Evolutionary conservation across 129 eudicot genomes (phyloP), one percentile per base, ranked within the genome.

Genomic region (Pulicaria dysenterica): DNA sequence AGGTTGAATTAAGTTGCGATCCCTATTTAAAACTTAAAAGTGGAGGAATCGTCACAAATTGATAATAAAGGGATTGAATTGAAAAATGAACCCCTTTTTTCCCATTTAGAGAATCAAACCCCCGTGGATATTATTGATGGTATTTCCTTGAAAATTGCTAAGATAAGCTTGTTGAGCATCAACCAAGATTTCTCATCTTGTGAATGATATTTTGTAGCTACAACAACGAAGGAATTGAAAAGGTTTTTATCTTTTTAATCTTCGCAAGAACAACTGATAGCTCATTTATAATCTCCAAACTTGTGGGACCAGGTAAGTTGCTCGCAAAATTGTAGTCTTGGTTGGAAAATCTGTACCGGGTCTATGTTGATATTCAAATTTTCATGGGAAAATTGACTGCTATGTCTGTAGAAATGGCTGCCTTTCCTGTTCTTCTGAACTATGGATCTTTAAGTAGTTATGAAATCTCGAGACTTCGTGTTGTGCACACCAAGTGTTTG

Each of bases 351-450:
- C 50, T 15, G 67, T 19, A 61, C 63, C 13, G 69, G 81, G 48
- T 65, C 74, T 58, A 55, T 69, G 8, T 56, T 13, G 46, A 45
- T 49, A 8, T 65, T 57, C n/a, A 19, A 8, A 31, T 34, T 54
- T 73, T 54, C 13, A 82, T 78, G 83, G 84, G 60, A 15, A 46
- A 69, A 66, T 69, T 80, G 45, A 54, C 41, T 59, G 55, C 40
- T 15, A 67, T 67, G 17, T 67, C 65, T 36, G 71, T 68, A 69
- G 82, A 72, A 51, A 89, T 89, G 95, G 87, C 95, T 3, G 82
- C 87, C 57, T 66, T 82, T 37, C 86, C 91, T 73, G 84, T 87
- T 61, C 73, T 78, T 80, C 76, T 74, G 14, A 89, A 84, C 79
- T 61, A 74, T 77, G 85, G 87, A 64, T 73, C 81, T 5, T 73